These are phyloP conservation scores for Xylaria sp. DNA, from an alignment of 2,329 filamentous ascomycete species.

Conservation along the genomic window DNA sequence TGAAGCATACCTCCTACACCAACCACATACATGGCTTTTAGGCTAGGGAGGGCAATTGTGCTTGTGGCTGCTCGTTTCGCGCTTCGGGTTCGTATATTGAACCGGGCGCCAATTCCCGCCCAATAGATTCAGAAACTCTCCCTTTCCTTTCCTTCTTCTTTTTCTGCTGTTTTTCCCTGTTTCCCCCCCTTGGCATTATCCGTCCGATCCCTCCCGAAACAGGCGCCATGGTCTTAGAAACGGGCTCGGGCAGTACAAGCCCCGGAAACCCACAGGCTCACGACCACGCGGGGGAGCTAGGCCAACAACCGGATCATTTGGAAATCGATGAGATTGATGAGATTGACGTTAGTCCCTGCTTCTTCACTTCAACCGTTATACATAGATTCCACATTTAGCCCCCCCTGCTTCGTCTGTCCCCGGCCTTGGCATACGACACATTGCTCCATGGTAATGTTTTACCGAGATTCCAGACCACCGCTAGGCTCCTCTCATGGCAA, in stretches of 20 bases:
- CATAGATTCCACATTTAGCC: not conserved
- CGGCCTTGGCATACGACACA: not conserved
- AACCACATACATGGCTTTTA: conserved; percentile 14
- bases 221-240: conserved; percentile 12
- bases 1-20: conserved; percentile 1
- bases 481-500: not conserved
- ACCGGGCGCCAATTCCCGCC: not conserved
- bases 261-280: not conserved
- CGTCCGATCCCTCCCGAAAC: not conserved
- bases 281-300: conserved; percentile 6
- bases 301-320: conserved; percentile 29
- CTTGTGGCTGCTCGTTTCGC: not conserved
- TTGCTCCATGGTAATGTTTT: not conserved
- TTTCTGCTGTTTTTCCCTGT: not conserved
- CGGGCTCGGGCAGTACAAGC: not conserved
- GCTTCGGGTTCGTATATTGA: not conserved
- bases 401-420: not conserved
- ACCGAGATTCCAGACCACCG: not conserved
- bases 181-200: not conserved
- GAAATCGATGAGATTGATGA: conserved; percentile 37
- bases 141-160: not conserved
- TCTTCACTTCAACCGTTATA: not conserved
- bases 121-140: not conserved
- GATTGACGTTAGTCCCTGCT: conserved; percentile 34
- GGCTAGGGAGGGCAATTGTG: not conserved